These are phyloP conservation scores for Aspergillus unguis DNA, from an alignment of 2,329 filamentous ascomycete species.

Conservation along the genomic window DNA sequence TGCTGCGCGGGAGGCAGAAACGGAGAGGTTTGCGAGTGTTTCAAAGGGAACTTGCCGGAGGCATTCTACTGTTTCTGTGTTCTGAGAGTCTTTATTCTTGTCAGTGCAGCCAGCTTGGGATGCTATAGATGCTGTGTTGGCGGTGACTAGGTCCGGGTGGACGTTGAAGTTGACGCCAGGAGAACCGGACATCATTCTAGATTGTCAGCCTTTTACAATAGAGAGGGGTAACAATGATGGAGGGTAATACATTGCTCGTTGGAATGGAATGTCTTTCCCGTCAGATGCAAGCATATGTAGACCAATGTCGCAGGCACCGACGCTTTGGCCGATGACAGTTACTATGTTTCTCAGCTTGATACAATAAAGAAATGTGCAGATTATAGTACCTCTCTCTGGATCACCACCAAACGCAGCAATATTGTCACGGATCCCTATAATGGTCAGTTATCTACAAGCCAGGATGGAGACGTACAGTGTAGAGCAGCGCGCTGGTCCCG, in stretches of 20 bases:
- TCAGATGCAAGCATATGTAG: constrained; percentile 27
- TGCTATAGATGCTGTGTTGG: constrained; percentile 24
- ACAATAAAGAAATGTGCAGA: too few species aligned
- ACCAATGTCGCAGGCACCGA: constrained; percentile 28
- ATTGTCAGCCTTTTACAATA: neutral
- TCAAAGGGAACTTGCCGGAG: constrained; percentile 11
- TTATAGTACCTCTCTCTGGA: constrained; percentile 12
- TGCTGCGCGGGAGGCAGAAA: constrained; percentile 21
- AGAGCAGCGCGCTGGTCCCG: constrained; percentile 32
- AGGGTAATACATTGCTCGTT: constrained; percentile 22
- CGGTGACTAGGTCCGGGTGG: constrained; percentile 21
- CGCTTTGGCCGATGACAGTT: constrained; percentile 31
- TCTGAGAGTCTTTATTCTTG: constrained; percentile 3
- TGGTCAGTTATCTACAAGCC: too few species aligned
- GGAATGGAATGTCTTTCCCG: constrained; percentile 26
- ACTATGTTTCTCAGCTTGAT: constrained; percentile 12
- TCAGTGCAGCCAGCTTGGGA: constrained; percentile 12
- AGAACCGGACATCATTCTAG: constrained; percentile 30
- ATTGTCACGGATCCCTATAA: constrained; percentile 17
- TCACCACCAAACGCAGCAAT: constrained; percentile 19
- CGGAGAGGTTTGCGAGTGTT: constrained; percentile 24
- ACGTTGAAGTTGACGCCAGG: constrained; percentile 30
- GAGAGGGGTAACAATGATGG: too few species aligned
- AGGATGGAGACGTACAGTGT: constrained; percentile 23
- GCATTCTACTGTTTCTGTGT: constrained; percentile 19